Evolutionary conservation across 768 basidiomycete genomes (phyloP).

Genomic region (Neoboletus magnificus): DNA sequence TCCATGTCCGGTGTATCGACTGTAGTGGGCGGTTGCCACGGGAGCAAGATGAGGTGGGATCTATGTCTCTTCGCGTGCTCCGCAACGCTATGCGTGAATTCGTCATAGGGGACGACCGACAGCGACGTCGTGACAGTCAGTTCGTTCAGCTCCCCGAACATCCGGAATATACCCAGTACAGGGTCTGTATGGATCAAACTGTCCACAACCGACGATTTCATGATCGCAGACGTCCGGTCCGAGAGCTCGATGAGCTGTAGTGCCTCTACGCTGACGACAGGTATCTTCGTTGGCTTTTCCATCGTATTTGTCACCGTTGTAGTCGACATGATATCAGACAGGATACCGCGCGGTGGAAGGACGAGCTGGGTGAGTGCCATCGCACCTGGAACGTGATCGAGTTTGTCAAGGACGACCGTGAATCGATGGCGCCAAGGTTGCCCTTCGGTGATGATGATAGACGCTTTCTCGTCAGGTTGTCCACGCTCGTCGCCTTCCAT

Average conservation of each 20-base stretch:
- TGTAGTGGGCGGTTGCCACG: too few species aligned
- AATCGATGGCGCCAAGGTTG: conserved; percentile 54
- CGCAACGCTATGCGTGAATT: conserved; percentile 38
- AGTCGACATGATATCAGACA: conserved; percentile 7
- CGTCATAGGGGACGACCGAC: conserved; percentile 73
- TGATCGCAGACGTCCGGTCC: conserved; percentile 61
- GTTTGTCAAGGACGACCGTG: conserved; percentile 83
- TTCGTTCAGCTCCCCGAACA: conserved; percentile 71
- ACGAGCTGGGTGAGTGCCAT: conserved; percentile 84
- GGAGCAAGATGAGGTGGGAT: too few species aligned
- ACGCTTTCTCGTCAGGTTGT: conserved; percentile 4
- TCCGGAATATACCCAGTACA: conserved; percentile 67
- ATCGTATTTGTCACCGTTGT: conserved; percentile 1
- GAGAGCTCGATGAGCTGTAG: conserved; percentile 84
- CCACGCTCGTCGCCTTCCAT: conserved; percentile 35
- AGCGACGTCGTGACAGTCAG: conserved; percentile 62
- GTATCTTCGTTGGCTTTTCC: conserved; percentile 12
- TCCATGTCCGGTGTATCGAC: too few species aligned
- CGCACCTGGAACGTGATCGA: conserved; percentile 85
- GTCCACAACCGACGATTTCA: conserved; percentile 63
- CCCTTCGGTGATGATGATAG: conserved; percentile 10
- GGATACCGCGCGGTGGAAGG: conserved; percentile 35
- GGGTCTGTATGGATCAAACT: conserved; percentile 70
- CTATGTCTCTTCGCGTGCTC: too few species aligned
- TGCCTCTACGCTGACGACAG: conserved; percentile 56